Conservation (phyloP, 2,329 filamentous ascomycete genomes). For the Endoconidiophora laricicola region DNA sequence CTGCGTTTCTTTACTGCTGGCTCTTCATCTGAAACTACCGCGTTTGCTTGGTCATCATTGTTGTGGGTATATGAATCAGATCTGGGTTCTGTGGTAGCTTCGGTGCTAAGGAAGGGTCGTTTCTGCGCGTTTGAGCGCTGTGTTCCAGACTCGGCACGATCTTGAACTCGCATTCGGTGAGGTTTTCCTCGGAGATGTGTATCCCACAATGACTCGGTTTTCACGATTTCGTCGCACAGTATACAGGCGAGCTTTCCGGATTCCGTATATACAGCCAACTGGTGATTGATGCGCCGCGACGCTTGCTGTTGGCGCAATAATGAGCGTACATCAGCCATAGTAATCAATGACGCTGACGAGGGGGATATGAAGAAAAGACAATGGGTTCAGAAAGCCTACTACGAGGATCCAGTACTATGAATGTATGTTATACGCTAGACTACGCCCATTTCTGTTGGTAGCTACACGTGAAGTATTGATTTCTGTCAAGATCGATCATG, state of each 20-base stretch:
- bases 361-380: too few relatives aligned
- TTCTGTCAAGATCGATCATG: too few relatives aligned
- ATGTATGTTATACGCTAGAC: too few relatives aligned
- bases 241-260: conserved; percentile 51
- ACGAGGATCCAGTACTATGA: too few relatives aligned
- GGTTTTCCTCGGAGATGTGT: conserved; percentile 35
- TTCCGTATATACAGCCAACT: conserved; percentile 50
- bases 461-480: too few relatives aligned
- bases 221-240: conserved; percentile 47
- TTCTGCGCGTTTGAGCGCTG: conserved; percentile 9
- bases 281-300: conserved; percentile 54
- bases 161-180: conserved; percentile 22
- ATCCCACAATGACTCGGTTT: conserved; percentile 52
- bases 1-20: neutral
- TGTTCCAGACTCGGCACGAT: conserved; percentile 14
- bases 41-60: neutral
- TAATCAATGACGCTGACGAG: too few relatives aligned
- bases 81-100: conserved; percentile 18
- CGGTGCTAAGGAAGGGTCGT: conserved; percentile 19
- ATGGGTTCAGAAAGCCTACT: too few relatives aligned
- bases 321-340: conserved; percentile 65
- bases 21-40: neutral
- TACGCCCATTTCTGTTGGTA: too few relatives aligned
- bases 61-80: conserved; percentile 15
- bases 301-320: conserved; percentile 64